These are phyloP conservation scores for Calamus simplicifolius DNA, from an alignment of 176 grass and related monocot species.

Conservation along the genomic window DNA sequence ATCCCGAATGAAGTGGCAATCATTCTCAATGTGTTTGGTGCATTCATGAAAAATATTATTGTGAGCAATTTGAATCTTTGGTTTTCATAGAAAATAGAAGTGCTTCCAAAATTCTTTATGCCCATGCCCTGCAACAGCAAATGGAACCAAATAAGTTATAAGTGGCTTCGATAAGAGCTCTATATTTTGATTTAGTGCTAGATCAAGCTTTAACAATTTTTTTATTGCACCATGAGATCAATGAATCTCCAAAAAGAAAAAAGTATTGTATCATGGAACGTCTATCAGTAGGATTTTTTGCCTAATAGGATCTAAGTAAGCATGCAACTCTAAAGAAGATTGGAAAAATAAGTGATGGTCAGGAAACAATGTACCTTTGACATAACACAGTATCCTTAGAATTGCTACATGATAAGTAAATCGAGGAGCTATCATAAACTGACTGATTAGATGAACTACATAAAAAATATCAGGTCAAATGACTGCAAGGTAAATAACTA, in stretches of 20 bases:
- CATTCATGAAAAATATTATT: not conserved
- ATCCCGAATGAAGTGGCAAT: too few species aligned
- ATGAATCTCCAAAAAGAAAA: not conserved
- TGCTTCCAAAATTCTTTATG: not conserved
- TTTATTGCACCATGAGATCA: not conserved
- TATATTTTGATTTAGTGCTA: not conserved
- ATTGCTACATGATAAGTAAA: not conserved
- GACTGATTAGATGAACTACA: not conserved
- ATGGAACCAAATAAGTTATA: not conserved
- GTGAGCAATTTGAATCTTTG: not conserved
- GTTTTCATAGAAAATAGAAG: not conserved
- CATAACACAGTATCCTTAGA: not conserved
- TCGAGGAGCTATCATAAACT: not conserved
- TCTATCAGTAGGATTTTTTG: not conserved
- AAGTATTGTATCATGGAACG: not conserved
- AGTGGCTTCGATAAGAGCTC: not conserved
- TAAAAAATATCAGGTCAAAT: not conserved
- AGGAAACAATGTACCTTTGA: not conserved
- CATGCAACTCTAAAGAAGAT: not conserved
- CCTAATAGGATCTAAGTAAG: not conserved
- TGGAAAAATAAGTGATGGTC: not conserved
- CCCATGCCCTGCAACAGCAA: not conserved
- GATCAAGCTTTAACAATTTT: not conserved
- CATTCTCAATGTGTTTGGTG: not conserved
- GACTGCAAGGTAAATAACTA: not conserved